Conservation (phyloP, 257 asterid genomes). For the Solanum chiquidenum region DNA sequence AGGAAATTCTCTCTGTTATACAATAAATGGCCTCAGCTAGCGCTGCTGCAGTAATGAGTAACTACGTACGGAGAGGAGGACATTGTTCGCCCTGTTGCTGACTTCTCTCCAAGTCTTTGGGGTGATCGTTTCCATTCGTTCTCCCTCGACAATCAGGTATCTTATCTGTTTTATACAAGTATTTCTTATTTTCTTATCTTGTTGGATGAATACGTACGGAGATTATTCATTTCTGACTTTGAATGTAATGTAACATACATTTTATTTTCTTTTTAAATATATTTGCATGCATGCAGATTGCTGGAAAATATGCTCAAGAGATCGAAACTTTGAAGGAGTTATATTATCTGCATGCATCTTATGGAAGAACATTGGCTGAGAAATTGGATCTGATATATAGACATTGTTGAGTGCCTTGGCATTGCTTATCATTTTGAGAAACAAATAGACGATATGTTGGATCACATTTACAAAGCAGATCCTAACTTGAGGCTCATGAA, state of each 20-base stretch:
- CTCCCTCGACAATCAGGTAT: constrained; percentile 3
- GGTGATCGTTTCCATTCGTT: constrained; percentile 13
- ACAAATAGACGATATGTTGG: constrained; percentile 19
- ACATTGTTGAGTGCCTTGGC: constrained; percentile 29
- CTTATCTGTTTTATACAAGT: too few relatives aligned
- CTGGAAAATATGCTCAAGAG: background rate
- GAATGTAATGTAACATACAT: too few relatives aligned
- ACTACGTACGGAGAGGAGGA: background rate
- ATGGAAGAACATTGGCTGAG: background rate
- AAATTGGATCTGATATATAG: constrained; percentile 10
- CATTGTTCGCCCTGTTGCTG: constrained; percentile 12
- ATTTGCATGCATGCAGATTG: background rate
- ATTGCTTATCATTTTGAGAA: constrained; percentile 18
- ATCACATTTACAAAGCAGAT: background rate
- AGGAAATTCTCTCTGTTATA: background rate
- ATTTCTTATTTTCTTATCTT: too few relatives aligned
- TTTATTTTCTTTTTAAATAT: too few relatives aligned
- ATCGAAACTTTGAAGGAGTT: constrained; percentile 14
- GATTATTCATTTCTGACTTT: too few relatives aligned
- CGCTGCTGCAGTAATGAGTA: background rate
- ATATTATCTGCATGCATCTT: background rate
- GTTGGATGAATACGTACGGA: too few relatives aligned
- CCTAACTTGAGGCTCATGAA: background rate
- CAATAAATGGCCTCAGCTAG: background rate
- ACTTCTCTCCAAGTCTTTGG: constrained; percentile 24